Percentiles rank a stretch among this genome's conserved stretches.
These are phyloP conservation scores for Lipomyces yamanashiensis DNA, from an alignment of 805 yeast species.

Conservation along the genomic window DNA sequence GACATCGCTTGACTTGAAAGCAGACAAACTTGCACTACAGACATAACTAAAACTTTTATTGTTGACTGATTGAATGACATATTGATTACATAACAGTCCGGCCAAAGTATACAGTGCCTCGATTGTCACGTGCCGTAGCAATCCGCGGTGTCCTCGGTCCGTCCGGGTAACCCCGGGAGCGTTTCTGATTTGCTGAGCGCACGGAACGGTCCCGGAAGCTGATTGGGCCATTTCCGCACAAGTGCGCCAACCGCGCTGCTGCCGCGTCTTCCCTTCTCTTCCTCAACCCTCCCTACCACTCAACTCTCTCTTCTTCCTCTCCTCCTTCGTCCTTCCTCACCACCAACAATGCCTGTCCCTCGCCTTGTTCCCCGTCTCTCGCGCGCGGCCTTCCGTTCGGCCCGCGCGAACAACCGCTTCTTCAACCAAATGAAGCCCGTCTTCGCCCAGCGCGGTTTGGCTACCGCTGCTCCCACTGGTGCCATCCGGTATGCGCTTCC, in stretches of 20 bases:
- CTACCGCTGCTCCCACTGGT: constrained; percentile 68
- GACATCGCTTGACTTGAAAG: too few relatives aligned
- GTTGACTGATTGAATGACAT: too few relatives aligned
- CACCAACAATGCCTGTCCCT: constrained; percentile 57
- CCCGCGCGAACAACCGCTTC: constrained; percentile 73
- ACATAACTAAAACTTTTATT: too few relatives aligned
- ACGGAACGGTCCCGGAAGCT: constrained; percentile 16
- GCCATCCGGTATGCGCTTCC: constrained; percentile 62
- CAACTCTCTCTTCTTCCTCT: constrained; percentile 10
- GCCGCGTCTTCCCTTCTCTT: constrained; percentile 6
- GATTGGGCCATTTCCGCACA: constrained; percentile 21
- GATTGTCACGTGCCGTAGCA: too few relatives aligned
- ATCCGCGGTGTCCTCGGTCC: not conserved
- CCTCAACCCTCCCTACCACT: constrained; percentile 9
- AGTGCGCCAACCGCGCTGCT: constrained; percentile 10
- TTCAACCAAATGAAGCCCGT: constrained; percentile 48
- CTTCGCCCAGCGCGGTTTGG: constrained; percentile 57
- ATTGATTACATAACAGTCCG: too few relatives aligned
- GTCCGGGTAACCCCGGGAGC: constrained; percentile 17
- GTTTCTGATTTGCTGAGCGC: constrained; percentile 15
- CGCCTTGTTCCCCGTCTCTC: constrained; percentile 54
- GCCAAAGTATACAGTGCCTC: too few relatives aligned
- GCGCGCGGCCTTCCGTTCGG: constrained; percentile 87
- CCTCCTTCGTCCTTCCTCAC: constrained; percentile 17
- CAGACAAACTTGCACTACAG: too few relatives aligned